Base-by-base conservation (phyloP, 2,329 filamentous ascomycete genomes). In the Diaporthe sp. region DNA sequence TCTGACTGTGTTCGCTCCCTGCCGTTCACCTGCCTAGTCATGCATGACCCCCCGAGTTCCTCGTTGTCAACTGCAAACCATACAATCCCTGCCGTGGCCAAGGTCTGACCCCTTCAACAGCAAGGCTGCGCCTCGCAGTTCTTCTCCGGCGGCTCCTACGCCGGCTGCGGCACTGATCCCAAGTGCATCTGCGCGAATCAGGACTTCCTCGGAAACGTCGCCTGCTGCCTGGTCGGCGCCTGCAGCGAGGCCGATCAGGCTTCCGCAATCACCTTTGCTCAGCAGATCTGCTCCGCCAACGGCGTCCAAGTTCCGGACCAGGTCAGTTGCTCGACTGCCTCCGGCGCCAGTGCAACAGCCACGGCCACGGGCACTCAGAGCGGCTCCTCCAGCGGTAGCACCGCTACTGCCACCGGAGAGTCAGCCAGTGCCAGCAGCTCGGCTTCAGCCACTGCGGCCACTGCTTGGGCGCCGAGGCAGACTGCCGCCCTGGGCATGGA, bases 111-210 rank as follows among this genome's bases (percentile, higher is more conserved):
- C 31, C 15, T n/a, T 25, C 37, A 57, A 55, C 73, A 85, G 83
- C 76, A 80, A 80, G 51, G 34, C 10, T 85, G 83, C 77, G 83
- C 82, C 34, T 68, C 72, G 61, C 73, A 78, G 73, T 63, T 78
- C 44, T 83, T 80, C 79, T 80, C 84, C 1, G 58, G 51, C 47
- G 77, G 77, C 75, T 82, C 82, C 78, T 82, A 84, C 63, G 82
- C 80, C 78, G 79, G 81, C 81, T 85, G 83, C 78, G 81, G 82
- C 72, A 79, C 71, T 49, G 82, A 86, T 73, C 75, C 78, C 58
- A 78, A 79, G 74, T 87, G 86, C 81, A 86, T 87, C 80, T 87
- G 86, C 85, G 78, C 76, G 25, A 82, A 86, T 78, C 78, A 80
- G 75, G 73, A 80, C 76, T 87, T 87, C 81, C 79, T 86, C 78